Percentiles rank a stretch among this genome's conserved stretches.
phyloP scores from a whole-genome alignment of 1,139 yeast species.

The Candida sp. region DNA sequence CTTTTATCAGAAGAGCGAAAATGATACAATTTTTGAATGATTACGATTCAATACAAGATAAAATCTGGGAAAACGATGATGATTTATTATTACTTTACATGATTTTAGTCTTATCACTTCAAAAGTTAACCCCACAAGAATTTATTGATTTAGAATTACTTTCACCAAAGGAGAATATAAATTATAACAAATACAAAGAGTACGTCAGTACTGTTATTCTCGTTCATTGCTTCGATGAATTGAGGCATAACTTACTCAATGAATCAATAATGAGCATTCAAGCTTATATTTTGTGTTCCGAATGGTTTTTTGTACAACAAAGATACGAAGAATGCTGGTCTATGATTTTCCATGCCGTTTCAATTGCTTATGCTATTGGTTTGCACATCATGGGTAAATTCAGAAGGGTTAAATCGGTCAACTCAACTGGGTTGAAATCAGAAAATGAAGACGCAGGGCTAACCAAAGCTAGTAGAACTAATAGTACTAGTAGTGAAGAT shows the following conservation, averaged over 20 bases:
- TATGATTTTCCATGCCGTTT: constrained; percentile 46
- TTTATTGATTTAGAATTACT: constrained; percentile 25
- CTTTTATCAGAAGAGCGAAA: constrained; percentile 26
- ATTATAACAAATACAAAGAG: constrained; percentile 21
- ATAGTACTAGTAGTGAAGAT: constrained; percentile 8
- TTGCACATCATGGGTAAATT: constrained; percentile 43
- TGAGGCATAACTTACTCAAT: constrained; percentile 43
- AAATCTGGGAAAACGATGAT: constrained; percentile 50
- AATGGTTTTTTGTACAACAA: constrained; percentile 46
- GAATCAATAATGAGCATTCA: constrained; percentile 47
- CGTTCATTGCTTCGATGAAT: constrained; percentile 33
- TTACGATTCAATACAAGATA: constrained; percentile 26
- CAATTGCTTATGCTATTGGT: constrained; percentile 50
- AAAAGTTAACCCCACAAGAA: constrained; percentile 35
- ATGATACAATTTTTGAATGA: constrained; percentile 26
- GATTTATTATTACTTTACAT: constrained; percentile 44
- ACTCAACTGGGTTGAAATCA: not conserved
- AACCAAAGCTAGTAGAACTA: not conserved
- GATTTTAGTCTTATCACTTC: constrained; percentile 38
- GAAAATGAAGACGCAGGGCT: not conserved
- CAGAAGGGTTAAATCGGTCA: constrained; percentile 6
- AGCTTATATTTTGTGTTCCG: constrained; percentile 49
- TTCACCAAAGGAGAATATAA: constrained; percentile 14
- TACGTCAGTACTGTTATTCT: constrained; percentile 28
- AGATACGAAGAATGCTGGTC: constrained; percentile 50